A percentile compares a stretch with the other conserved stretches of the same genome.
Conservation (phyloP, 2,329 filamentous ascomycete genomes). For the Penicillium sp. region DNA sequence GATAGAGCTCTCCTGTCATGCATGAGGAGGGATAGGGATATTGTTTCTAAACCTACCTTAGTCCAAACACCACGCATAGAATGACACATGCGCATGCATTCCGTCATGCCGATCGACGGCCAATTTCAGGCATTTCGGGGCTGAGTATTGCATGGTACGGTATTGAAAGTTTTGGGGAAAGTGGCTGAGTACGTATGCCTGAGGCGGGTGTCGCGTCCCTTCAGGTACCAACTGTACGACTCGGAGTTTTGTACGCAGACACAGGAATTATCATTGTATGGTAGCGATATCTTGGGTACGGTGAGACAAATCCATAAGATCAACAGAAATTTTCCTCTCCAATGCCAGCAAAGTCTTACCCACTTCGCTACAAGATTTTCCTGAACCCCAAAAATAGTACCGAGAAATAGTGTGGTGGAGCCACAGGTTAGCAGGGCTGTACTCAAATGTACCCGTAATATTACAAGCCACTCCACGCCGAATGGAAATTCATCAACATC, state of each 20-base stretch:
- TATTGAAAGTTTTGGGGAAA: background rate
- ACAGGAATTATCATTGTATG: background rate
- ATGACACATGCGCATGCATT: background rate
- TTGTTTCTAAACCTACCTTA: too few species aligned
- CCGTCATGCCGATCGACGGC: background rate
- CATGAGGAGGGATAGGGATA: too few species aligned
- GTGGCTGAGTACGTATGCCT: slow-evolving; percentile 3
- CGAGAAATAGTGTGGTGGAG: slow-evolving; percentile 16
- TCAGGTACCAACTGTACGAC: background rate
- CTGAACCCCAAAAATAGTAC: slow-evolving; percentile 23
- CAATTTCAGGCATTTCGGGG: background rate
- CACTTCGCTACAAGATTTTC: background rate
- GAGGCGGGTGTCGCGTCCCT: background rate
- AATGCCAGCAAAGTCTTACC: background rate
- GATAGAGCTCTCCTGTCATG: too few species aligned
- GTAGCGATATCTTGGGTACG: background rate
- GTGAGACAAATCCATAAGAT: background rate
- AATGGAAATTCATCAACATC: slow-evolving; percentile 21
- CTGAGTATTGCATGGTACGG: background rate
- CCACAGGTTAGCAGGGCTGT: slow-evolving; percentile 1
- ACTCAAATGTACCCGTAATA: slow-evolving; percentile 18
- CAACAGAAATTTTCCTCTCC: background rate
- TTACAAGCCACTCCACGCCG: slow-evolving; percentile 27
- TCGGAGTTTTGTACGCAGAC: background rate
- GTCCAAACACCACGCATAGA: background rate